phyloP scores from a whole-genome alignment of 192 early-diverging fungal species.

The Neocallimastix lanati region DNA sequence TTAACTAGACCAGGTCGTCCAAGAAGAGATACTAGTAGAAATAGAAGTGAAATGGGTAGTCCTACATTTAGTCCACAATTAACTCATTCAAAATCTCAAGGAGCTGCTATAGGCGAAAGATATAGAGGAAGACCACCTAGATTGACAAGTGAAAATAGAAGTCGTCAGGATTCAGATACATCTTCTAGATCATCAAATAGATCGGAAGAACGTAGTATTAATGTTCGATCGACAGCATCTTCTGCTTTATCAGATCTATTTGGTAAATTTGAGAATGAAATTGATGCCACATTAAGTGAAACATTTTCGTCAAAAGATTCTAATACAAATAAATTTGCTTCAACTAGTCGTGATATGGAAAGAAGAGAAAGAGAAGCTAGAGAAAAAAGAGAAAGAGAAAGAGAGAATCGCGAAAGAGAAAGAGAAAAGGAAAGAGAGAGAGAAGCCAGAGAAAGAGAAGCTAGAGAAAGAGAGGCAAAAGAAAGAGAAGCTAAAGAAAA shows the following conservation, averaged over 20 bases:
- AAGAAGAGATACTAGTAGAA: background rate
- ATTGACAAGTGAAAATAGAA: background rate
- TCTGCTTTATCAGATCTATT: background rate
- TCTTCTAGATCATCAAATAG: background rate
- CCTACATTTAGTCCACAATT: background rate
- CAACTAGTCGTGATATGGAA: background rate
- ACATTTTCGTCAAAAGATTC: too few relatives aligned
- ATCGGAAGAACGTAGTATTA: background rate
- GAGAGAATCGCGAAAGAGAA: background rate
- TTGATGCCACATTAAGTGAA: background rate
- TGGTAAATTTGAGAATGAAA: background rate
- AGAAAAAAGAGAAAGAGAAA: background rate
- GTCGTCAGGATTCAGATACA: background rate
- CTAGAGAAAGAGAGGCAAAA: background rate
- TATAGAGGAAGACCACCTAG: background rate
- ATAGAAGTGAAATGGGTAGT: background rate
- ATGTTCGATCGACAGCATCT: background rate
- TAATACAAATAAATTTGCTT: background rate
- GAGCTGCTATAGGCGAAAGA: too few relatives aligned
- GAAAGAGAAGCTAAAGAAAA: background rate
- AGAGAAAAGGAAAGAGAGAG: background rate
- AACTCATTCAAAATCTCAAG: background rate
- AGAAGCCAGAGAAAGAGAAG: background rate
- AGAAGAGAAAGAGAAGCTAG: background rate
- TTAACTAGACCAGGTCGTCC: background rate